phyloP scores from a whole-genome alignment of 1,139 yeast species.

The Chernovozyma aurita region DNA sequence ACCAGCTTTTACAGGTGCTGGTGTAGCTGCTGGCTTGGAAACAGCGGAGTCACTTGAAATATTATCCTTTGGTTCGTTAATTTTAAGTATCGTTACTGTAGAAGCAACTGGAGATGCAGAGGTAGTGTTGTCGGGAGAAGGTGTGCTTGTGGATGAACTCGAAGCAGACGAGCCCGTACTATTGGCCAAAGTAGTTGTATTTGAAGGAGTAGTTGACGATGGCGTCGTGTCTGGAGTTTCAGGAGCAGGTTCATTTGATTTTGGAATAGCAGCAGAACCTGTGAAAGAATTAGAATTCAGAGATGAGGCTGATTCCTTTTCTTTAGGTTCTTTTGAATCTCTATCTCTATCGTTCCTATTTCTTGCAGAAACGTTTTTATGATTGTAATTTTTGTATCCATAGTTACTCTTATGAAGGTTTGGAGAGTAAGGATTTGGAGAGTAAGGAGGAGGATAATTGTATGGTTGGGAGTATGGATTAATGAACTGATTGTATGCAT shows the following conservation, averaged over 20 bases:
- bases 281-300: neutral
- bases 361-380: neutral
- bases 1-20: neutral
- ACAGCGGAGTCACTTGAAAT: neutral
- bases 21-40: neutral
- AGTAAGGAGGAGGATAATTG: conserved; percentile 8
- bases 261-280: neutral
- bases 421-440: conserved; percentile 5
- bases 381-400: neutral
- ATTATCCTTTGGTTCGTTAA: neutral
- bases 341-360: neutral
- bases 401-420: conserved; percentile 3
- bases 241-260: neutral
- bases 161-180: neutral
- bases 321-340: neutral
- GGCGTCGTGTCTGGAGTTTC: conserved; percentile 5
- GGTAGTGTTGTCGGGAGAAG: conserved; percentile 2
- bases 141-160: neutral
- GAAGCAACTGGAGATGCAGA: neutral
- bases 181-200: conserved; percentile 3
- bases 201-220: conserved; percentile 4
- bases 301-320: neutral
- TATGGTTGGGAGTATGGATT: conserved; percentile 9
- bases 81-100: neutral
- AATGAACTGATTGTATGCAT: conserved; percentile 8